Conservation (phyloP, 345 rosid species). For the Populus deltoides region DNA sequence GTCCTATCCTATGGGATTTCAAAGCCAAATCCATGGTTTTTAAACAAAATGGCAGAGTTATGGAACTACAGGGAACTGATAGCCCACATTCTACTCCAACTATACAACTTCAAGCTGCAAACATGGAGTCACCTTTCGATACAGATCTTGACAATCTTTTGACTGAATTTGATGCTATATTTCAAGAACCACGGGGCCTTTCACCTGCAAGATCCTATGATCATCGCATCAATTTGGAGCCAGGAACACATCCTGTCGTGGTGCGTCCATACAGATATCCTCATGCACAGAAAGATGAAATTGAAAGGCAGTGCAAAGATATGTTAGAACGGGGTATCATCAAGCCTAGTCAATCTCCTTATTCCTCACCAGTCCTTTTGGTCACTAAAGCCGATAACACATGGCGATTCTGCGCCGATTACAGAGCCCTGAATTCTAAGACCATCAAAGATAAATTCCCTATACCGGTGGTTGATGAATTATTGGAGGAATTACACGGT, state of each 20-base stretch:
- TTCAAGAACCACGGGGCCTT: too few relatives aligned
- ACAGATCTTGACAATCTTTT: too few relatives aligned
- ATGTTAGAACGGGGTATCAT: background rate
- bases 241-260: background rate
- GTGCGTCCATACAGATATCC: background rate
- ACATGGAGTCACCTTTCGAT: too few relatives aligned
- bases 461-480: background rate
- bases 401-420: background rate
- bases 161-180: too few relatives aligned
- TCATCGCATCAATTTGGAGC: too few relatives aligned
- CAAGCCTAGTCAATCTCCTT: background rate
- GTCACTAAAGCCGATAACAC: background rate
- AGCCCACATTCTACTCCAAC: too few relatives aligned
- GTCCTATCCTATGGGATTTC: background rate
- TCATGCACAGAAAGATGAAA: background rate
- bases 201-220: too few relatives aligned
- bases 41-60: background rate
- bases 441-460: background rate
- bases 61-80: too few relatives aligned
- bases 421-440: background rate
- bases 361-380: background rate
- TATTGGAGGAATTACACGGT: background rate
- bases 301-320: background rate
- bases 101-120: too few relatives aligned
- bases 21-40: background rate